phyloP scores from a whole-genome alignment of 306 rosid genomes.

The Malus asiatica region DNA sequence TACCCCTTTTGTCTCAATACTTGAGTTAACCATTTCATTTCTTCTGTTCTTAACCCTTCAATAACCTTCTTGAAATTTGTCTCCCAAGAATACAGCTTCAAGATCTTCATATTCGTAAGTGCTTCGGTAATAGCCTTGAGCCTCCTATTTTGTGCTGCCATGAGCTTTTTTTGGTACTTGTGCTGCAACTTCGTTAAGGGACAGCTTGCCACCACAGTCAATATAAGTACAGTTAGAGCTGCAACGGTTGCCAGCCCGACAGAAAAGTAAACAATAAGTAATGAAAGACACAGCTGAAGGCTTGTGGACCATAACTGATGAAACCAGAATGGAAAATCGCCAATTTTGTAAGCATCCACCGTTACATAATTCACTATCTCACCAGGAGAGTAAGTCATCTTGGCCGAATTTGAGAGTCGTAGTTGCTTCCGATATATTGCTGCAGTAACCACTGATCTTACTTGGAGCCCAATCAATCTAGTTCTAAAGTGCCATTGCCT shows the following conservation, averaged over 20 bases:
- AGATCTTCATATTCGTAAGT: constrained; percentile 25
- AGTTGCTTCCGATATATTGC: constrained; percentile 26
- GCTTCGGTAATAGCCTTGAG: constrained; percentile 19
- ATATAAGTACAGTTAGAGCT: constrained; percentile 13
- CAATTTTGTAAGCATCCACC: constrained; percentile 16
- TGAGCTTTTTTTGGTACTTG: constrained; percentile 13
- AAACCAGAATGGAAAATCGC: constrained; percentile 20
- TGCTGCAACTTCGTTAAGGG: constrained; percentile 26
- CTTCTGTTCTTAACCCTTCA: constrained; percentile 18
- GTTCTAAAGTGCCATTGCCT: constrained; percentile 20
- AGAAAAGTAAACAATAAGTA: constrained; percentile 12
- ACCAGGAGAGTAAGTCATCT: constrained; percentile 14
- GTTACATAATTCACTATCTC: constrained; percentile 22
- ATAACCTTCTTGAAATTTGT: constrained; percentile 11
- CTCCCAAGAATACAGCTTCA: constrained; percentile 33
- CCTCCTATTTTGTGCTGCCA: constrained; percentile 23
- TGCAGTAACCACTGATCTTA: constrained; percentile 16
- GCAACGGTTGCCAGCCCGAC: constrained; percentile 23
- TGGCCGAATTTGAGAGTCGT: constrained; percentile 15
- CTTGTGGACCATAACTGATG: constrained; percentile 26
- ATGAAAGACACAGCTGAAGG: constrained; percentile 14
- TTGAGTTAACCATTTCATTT: constrained; percentile 3
- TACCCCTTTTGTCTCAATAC: constrained; percentile 10
- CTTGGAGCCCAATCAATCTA: constrained; percentile 17
- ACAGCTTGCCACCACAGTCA: constrained; percentile 10